These are phyloP conservation scores for Ustilago crameri DNA, from an alignment of 1,284 basidiomycete species.

Conservation along the genomic window DNA sequence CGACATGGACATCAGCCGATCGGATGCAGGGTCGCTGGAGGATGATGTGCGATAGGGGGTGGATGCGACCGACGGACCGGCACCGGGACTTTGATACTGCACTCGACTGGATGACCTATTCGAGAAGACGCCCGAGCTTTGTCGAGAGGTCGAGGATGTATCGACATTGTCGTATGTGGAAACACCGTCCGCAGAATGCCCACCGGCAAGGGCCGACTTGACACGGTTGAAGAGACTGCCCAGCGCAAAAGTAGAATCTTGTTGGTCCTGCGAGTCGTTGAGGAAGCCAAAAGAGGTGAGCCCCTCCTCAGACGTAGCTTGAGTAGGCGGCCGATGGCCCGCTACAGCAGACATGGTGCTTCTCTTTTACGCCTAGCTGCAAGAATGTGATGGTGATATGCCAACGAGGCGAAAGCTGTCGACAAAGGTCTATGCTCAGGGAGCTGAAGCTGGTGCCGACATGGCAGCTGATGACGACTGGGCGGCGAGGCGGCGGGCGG, in stretches of 20 bases:
- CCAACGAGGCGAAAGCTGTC: background rate
- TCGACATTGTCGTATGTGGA: constrained; percentile 1
- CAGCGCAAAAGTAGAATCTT: constrained; percentile 53
- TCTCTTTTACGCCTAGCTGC: background rate
- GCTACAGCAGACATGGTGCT: constrained; percentile 8
- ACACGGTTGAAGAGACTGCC: constrained; percentile 60
- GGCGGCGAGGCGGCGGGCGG: no score
- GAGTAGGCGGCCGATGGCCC: constrained; percentile 3
- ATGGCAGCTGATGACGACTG: background rate
- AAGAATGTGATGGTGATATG: background rate
- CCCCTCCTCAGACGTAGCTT: constrained; percentile 10
- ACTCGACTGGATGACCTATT: constrained; percentile 13
- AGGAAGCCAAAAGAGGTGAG: constrained; percentile 62
- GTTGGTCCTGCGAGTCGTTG: constrained; percentile 50
- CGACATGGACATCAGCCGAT: constrained; percentile 29
- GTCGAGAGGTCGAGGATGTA: constrained; percentile 20
- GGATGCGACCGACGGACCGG: constrained; percentile 7
- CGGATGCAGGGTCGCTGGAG: background rate
- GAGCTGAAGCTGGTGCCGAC: background rate
- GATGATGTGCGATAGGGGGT: constrained; percentile 9
- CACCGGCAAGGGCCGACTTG: constrained; percentile 53
- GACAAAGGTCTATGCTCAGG: background rate
- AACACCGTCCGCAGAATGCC: constrained; percentile 8
- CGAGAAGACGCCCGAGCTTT: constrained; percentile 23
- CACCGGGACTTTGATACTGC: constrained; percentile 1